These are phyloP conservation scores for Russula olivacea DNA, from an alignment of 768 basidiomycete genomes.

Conservation along the genomic window DNA sequence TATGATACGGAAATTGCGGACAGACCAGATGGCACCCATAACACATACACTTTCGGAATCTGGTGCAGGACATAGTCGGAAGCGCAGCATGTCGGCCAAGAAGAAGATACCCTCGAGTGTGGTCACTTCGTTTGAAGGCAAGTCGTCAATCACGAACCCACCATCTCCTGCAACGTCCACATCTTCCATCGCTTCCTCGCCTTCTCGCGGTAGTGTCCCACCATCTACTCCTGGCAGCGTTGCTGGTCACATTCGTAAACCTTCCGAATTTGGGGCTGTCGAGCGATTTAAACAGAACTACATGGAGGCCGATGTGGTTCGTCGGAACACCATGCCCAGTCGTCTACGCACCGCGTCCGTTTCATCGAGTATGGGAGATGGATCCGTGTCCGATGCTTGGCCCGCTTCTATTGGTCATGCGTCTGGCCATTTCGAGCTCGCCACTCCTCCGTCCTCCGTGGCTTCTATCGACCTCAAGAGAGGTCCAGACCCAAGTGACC, in stretches of 20 bases:
- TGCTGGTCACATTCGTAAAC: slow-evolving; percentile 68
- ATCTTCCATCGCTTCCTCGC: slow-evolving; percentile 86
- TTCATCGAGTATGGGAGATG: slow-evolving; percentile 69
- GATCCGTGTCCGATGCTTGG: slow-evolving; percentile 73
- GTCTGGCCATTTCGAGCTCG: slow-evolving; percentile 46
- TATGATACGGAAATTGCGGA: slow-evolving; percentile 90
- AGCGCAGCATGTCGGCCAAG: slow-evolving; percentile 70
- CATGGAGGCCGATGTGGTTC: slow-evolving; percentile 60
- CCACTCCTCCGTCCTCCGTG: slow-evolving; percentile 79
- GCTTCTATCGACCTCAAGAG: slow-evolving; percentile 75
- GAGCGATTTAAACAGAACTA: slow-evolving; percentile 85
- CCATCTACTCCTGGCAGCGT: slow-evolving; percentile 66
- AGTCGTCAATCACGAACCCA: slow-evolving; percentile 61
- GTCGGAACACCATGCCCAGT: slow-evolving; percentile 80
- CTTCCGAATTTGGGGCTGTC: slow-evolving; percentile 82
- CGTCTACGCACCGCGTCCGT: slow-evolving; percentile 82
- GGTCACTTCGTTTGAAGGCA: slow-evolving; percentile 59
- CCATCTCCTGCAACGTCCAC: slow-evolving; percentile 91
- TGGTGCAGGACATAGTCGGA: slow-evolving; percentile 50
- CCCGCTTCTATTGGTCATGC: slow-evolving; percentile 49
- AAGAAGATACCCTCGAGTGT: slow-evolving; percentile 79
- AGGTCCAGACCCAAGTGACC: slow-evolving; percentile 72
- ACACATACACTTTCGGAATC: slow-evolving; percentile 68
- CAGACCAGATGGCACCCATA: slow-evolving; percentile 80
- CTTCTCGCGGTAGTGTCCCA: slow-evolving; percentile 66